A percentile compares a stretch with the other conserved stretches of the same genome.
Evolutionary conservation across 345 rosid genomes (phyloP).

Genomic region (Clausena lansium): DNA sequence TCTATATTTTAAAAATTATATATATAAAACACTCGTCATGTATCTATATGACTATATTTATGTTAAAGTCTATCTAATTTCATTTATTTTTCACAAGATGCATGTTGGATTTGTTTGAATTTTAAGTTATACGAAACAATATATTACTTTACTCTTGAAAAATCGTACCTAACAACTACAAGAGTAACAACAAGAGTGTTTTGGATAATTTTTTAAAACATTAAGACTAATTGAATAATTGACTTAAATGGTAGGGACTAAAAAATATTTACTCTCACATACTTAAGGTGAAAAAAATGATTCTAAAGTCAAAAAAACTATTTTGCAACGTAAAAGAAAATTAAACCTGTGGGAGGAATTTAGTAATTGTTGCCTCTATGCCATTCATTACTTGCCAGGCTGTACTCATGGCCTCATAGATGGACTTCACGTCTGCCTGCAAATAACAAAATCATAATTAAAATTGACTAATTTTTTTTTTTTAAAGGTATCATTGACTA

Average conservation of each 20-base stretch:
- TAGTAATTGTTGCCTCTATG: conserved; percentile 28
- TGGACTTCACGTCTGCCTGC: conserved; percentile 48
- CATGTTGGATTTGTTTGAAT: no score
- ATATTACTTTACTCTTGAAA: no score
- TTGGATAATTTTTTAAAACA: background rate
- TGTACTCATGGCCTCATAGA: conserved; percentile 44
- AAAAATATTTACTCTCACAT: background rate
- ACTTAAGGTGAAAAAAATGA: background rate
- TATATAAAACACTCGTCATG: no score
- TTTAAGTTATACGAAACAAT: no score
- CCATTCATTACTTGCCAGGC: conserved; percentile 52
- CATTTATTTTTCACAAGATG: no score
- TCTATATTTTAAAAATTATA: no score
- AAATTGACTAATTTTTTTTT: no score
- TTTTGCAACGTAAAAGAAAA: background rate
- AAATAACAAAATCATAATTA: background rate
- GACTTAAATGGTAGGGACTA: no score
- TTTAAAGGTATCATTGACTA: background rate
- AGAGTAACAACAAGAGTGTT: no score
- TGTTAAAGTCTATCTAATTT: no score
- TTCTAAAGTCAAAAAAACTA: background rate
- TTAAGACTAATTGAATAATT: background rate
- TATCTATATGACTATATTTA: no score
- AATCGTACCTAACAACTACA: no score
- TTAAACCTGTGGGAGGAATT: conserved; percentile 48